A percentile compares a stretch with the other conserved stretches of the same genome.
Conservation (phyloP, 192 early-diverging fungal genomes). For the Coemansia sp. region DNA sequence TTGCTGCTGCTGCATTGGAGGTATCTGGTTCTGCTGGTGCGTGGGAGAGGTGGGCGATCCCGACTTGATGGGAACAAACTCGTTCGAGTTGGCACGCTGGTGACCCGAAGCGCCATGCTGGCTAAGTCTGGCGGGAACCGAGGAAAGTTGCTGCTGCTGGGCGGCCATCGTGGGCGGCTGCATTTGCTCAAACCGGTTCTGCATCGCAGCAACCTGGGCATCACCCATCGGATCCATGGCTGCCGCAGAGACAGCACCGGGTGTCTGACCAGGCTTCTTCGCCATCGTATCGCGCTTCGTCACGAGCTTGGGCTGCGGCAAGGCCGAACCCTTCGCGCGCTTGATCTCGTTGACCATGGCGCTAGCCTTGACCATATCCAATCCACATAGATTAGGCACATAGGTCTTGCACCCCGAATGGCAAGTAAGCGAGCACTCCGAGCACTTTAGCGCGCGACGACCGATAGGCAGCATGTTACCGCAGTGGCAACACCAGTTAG, state of each 20-base stretch:
- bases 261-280: constrained; percentile 16
- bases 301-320: constrained; percentile 44
- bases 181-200: constrained; percentile 38
- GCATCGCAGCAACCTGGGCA: constrained; percentile 35
- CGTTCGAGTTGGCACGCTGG: constrained; percentile 46
- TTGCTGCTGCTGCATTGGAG: constrained; percentile 20
- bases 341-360: constrained; percentile 87
- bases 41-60: constrained; percentile 5
- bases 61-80: constrained; percentile 52
- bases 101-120: constrained; percentile 22
- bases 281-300: constrained; percentile 53
- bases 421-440: constrained; percentile 80
- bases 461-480: constrained; percentile 93
- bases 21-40: constrained; percentile 28
- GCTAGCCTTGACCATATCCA: constrained; percentile 83
- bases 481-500: constrained; percentile 98
- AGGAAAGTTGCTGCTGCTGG: constrained; percentile 22
- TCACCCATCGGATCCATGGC: constrained; percentile 19
- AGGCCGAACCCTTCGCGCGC: constrained; percentile 37
- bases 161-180: constrained; percentile 23
- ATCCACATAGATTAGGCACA: constrained; percentile 92
- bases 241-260: not conserved
- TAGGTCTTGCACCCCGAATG: constrained; percentile 83
- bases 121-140: constrained; percentile 29
- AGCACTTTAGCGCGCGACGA: constrained; percentile 51